phyloP scores from a whole-genome alignment of 192 early-diverging fungal genomes.

The Gonapodya prolifera region DNA sequence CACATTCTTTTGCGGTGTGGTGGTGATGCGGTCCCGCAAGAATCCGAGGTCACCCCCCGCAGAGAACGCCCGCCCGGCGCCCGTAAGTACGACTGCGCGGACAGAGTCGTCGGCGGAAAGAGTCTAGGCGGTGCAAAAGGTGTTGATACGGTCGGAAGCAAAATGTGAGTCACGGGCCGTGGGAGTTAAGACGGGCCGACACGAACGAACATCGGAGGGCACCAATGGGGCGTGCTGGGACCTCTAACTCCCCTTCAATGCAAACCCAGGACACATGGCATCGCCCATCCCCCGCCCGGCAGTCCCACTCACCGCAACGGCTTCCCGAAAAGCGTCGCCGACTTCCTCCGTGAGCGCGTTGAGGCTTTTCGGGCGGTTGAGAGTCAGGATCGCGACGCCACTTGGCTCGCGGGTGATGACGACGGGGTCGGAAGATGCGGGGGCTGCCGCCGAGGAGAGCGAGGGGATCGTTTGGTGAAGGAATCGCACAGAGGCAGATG shows the following conservation, averaged over 20 bases:
- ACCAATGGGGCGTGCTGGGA: too few relatives aligned
- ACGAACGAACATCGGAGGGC: too few relatives aligned
- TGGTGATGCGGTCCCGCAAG: slow-evolving; percentile 8
- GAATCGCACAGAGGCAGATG: too few relatives aligned
- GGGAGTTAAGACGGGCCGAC: too few relatives aligned
- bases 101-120: neutral
- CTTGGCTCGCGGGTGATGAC: neutral
- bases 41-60: slow-evolving; percentile 17
- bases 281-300: neutral
- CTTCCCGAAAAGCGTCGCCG: slow-evolving; percentile 9
- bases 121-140: too few relatives aligned
- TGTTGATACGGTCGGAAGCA: too few relatives aligned
- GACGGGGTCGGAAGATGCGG: neutral
- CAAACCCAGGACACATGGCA: too few relatives aligned
- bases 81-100: slow-evolving; percentile 8
- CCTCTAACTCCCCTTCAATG: too few relatives aligned
- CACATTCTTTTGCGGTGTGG: slow-evolving; percentile 5
- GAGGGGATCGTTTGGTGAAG: too few relatives aligned
- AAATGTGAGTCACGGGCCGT: too few relatives aligned
- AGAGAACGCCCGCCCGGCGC: slow-evolving; percentile 8
- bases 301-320: neutral
- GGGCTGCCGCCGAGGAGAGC: too few relatives aligned
- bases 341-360: slow-evolving; percentile 18
- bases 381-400: slow-evolving; percentile 5
- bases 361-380: slow-evolving; percentile 17